Evolutionary conservation across 352 stramenopile genomes (phyloP), one percentile per base, ranked within the genome.

Genomic region (Phytophthora pisi): DNA sequence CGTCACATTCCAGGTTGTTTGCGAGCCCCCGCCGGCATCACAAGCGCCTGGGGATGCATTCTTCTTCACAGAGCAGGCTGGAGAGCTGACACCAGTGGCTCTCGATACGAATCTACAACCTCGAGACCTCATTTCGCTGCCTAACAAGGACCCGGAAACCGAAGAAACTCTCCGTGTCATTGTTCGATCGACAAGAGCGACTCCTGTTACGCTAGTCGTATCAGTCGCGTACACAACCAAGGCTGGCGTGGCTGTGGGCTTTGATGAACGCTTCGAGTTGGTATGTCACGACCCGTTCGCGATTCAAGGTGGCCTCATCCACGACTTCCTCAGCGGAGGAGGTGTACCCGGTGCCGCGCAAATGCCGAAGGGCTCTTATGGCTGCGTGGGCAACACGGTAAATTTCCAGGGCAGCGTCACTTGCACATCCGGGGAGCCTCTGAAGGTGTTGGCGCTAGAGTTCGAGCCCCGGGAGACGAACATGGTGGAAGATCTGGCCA

Each of bases 181-280:
- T 57, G 82, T 92, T 18, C 82, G 84, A 1, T 92, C 79, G 3
- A 70, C 66, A 24, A 77, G 68, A 51, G 75, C 82, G 9, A 73
- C 67, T 31, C 67, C 64, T 0, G 57, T 91, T 28, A 73, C 72
- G 20, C 49, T 94, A 1, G 47, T 64, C 7, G 75, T 91, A 5
- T 78, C 82, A 23, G 66, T 94, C 7, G 69, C 81, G 28, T 94
- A 94, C 53, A 72, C 77, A 4, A 94, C 84, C 23, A 92, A 89
- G 51, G 74, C 64, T 40, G 84, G 86, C 0, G 86, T 92, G 6
- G 64, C 79, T 43, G 83, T 92, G 16, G 79, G 74, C 26, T 66
- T 92, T 20, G 82, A 92, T 36, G 83, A 92, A 62, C 72, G 81
- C 3, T 92, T 88, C 51, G 78, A 91, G 24, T 51, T 94, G 5